Conservation (phyloP, 257 asterid species). For the Solanum chilense region DNA sequence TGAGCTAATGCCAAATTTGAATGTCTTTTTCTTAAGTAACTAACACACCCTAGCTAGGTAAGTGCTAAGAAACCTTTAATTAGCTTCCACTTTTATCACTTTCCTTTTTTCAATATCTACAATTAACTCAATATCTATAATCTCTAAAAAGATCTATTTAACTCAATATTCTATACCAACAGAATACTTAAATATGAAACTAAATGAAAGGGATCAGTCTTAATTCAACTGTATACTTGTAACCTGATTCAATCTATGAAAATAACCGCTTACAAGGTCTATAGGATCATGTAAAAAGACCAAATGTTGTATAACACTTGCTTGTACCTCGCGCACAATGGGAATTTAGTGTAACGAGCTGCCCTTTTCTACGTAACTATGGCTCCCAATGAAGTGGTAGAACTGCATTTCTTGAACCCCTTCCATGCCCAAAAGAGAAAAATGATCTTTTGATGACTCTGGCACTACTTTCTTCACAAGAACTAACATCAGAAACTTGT, state of each 20-base stretch:
- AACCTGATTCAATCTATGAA: not conserved
- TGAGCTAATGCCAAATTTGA: not conserved
- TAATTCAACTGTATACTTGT: not conserved
- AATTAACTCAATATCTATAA: not conserved
- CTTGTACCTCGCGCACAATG: not conserved
- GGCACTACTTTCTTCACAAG: constrained; percentile 32
- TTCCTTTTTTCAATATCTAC: not conserved
- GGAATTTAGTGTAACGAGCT: not conserved
- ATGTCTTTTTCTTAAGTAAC: not conserved
- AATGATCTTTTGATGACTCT: constrained; percentile 43
- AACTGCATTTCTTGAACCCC: constrained; percentile 60
- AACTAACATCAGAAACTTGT: constrained; percentile 11
- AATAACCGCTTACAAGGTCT: not conserved
- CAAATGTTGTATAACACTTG: not conserved
- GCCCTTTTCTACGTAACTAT: not conserved
- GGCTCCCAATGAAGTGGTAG: constrained; percentile 38
- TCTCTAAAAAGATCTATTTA: not conserved
- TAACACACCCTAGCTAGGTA: not conserved
- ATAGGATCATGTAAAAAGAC: not conserved
- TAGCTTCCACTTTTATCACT: not conserved
- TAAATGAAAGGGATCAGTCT: not conserved
- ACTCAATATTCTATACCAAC: not conserved
- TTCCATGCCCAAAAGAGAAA: constrained; percentile 69
- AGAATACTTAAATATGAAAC: not conserved
- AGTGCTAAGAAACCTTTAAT: not conserved